Evolutionary conservation across 768 basidiomycete genomes (phyloP).

Genomic region (Xerocomus spinulosus): DNA sequence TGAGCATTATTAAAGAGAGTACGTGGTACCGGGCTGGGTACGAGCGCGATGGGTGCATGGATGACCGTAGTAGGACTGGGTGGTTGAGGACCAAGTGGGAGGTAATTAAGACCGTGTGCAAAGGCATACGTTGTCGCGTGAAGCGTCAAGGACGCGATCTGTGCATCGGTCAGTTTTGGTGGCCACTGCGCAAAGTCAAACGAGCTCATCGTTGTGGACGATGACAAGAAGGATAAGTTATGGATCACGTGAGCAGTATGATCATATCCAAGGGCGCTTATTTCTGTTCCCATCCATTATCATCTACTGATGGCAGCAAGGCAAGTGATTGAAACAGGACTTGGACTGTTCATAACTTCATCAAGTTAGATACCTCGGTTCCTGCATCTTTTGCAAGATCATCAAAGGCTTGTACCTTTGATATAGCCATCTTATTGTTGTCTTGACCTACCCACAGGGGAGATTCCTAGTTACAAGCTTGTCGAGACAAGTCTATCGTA

Average conservation of each 20-base stretch:
- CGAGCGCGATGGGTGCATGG: constrained; percentile 84
- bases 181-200: constrained; percentile 69
- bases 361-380: constrained; percentile 45
- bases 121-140: constrained; percentile 81
- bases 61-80: constrained; percentile 63
- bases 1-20: constrained; percentile 61
- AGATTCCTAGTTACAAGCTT: constrained; percentile 87
- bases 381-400: constrained; percentile 94
- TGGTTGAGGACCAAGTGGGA: constrained; percentile 52
- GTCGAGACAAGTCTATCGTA: constrained; percentile 70
- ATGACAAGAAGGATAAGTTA: neutral
- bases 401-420: constrained; percentile 58
- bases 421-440: neutral
- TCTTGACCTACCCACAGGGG: constrained; percentile 44
- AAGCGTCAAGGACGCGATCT: constrained; percentile 55
- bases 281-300: neutral
- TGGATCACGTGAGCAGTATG: neutral
- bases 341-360: neutral
- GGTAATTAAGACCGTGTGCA: constrained; percentile 79
- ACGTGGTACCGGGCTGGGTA: constrained; percentile 84
- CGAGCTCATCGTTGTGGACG: constrained; percentile 16
- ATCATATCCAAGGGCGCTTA: too few species aligned
- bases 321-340: constrained; percentile 3
- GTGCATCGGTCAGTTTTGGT: constrained; percentile 53
- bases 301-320: constrained; percentile 17